A percentile compares a stretch with the other conserved stretches of the same genome.
Conservation (phyloP, 441 rosid species). For the Pelargonium australe region DNA sequence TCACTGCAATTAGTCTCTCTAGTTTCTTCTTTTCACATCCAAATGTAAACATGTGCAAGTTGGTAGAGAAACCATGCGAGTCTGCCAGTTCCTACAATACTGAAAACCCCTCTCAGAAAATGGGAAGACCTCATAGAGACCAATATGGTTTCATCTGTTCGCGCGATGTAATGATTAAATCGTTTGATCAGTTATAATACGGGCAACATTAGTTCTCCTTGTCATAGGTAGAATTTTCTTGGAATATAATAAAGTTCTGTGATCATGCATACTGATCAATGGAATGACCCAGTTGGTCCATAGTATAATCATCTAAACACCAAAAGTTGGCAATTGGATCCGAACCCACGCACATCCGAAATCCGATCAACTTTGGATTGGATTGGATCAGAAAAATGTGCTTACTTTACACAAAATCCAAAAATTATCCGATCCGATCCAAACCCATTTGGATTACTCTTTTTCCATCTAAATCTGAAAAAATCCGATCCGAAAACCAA, state of each 20-base stretch:
- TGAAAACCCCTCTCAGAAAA: constrained; percentile 34
- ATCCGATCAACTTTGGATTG: not conserved
- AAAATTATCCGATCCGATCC: too few relatives aligned
- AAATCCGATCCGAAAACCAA: too few relatives aligned
- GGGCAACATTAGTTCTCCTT: not conserved
- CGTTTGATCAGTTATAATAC: not conserved
- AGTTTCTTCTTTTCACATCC: constrained; percentile 36
- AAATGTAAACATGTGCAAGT: constrained; percentile 25
- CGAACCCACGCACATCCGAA: too few relatives aligned
- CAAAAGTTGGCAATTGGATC: too few relatives aligned
- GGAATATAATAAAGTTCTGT: not conserved
- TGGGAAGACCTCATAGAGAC: constrained; percentile 3
- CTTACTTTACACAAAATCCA: too few relatives aligned
- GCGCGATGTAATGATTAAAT: not conserved
- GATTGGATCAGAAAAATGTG: too few relatives aligned
- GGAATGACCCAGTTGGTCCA: not conserved
- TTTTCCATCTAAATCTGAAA: too few relatives aligned
- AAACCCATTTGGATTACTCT: too few relatives aligned
- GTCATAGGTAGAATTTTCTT: not conserved
- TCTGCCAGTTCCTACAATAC: constrained; percentile 52
- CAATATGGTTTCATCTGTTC: not conserved
- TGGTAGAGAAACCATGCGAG: constrained; percentile 22
- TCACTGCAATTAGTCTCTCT: constrained; percentile 43
- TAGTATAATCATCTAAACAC: not conserved
- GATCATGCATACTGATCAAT: too few relatives aligned